Percentiles rank a stretch among this genome's conserved stretches.
Evolutionary conservation across 495 filamentous ascomycete species (phyloP).

Genomic region (Lentithecium fluviatile): DNA sequence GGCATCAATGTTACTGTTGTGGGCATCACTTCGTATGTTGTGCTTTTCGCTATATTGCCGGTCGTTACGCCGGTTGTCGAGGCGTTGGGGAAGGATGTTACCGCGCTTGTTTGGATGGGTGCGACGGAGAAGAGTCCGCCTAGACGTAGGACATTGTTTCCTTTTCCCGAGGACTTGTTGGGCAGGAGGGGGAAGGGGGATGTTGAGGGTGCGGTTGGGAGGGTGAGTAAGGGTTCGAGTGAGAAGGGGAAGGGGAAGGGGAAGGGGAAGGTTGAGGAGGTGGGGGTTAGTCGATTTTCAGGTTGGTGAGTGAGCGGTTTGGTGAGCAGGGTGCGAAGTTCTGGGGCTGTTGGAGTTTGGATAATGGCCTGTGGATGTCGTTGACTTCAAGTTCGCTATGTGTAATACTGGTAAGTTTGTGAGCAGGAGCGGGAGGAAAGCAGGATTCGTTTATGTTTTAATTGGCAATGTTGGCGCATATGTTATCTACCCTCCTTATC

Average conservation of each 20-base stretch:
- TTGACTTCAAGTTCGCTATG: too few species aligned
- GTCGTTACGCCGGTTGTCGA: conserved; percentile 32
- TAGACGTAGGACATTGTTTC: conserved; percentile 26
- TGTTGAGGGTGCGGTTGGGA: background rate
- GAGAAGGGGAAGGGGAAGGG: background rate
- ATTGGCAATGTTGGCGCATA: too few species aligned
- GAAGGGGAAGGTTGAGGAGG: conserved; percentile 1
- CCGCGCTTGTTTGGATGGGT: conserved; percentile 27
- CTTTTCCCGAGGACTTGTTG: conserved; percentile 29
- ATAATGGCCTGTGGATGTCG: too few species aligned
- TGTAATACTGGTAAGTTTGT: too few species aligned
- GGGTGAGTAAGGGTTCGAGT: background rate
- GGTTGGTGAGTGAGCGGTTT: too few species aligned
- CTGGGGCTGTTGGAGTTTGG: too few species aligned
- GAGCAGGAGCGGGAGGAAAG: too few species aligned
- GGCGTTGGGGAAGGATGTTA: conserved; percentile 32
- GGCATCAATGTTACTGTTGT: conserved; percentile 27
- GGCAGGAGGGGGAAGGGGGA: conserved; percentile 1
- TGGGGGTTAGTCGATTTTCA: conserved; percentile 5
- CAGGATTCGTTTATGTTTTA: too few species aligned
- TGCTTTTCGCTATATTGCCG: conserved; percentile 20
- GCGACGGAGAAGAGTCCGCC: conserved; percentile 26
- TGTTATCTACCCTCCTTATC: too few species aligned
- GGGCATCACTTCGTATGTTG: conserved; percentile 23
- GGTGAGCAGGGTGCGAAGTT: too few species aligned